Evolutionary conservation across 257 asterid genomes (phyloP).

Genomic region (Misopates orontium): DNA sequence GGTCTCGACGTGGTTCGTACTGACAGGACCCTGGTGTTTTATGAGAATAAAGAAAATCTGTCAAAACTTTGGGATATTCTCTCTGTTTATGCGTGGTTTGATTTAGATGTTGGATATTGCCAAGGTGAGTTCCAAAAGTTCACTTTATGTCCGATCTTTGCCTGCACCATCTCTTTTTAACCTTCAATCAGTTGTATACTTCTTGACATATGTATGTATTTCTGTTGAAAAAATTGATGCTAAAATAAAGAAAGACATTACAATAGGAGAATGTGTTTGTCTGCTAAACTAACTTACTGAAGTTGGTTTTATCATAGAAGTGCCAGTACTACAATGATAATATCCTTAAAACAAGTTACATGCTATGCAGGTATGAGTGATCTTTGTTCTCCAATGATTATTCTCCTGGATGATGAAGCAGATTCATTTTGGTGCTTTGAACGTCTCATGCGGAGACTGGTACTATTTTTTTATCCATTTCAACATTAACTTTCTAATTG

Average conservation of each 20-base stretch:
- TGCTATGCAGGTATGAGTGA: constrained; percentile 87
- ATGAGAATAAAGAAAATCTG: constrained; percentile 75
- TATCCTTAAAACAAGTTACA: no score
- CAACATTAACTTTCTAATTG: constrained; percentile 5
- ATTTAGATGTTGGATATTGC: constrained; percentile 84
- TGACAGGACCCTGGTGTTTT: constrained; percentile 74
- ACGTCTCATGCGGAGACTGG: constrained; percentile 87
- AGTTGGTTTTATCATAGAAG: no score
- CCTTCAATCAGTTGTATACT: not conserved
- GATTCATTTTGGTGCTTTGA: constrained; percentile 99
- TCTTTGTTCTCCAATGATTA: constrained; percentile 92
- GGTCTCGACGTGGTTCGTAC: constrained; percentile 96
- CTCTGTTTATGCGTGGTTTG: constrained; percentile 87
- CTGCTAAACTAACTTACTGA: no score
- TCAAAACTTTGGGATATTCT: constrained; percentile 90
- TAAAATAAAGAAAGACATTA: no score
- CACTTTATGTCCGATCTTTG: constrained; percentile 12
- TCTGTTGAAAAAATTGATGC: no score
- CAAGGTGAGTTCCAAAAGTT: constrained; percentile 60
- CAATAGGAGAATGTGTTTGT: no score
- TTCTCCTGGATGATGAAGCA: constrained; percentile 86
- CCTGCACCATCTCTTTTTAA: constrained; percentile 12
- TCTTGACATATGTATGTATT: not conserved
- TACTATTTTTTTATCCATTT: constrained; percentile 28
- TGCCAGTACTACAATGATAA: no score